Evolutionary conservation across 2,329 filamentous ascomycete species (phyloP), one percentile per base, ranked within the genome.

Genomic region (Fusarium phyllophilum): DNA sequence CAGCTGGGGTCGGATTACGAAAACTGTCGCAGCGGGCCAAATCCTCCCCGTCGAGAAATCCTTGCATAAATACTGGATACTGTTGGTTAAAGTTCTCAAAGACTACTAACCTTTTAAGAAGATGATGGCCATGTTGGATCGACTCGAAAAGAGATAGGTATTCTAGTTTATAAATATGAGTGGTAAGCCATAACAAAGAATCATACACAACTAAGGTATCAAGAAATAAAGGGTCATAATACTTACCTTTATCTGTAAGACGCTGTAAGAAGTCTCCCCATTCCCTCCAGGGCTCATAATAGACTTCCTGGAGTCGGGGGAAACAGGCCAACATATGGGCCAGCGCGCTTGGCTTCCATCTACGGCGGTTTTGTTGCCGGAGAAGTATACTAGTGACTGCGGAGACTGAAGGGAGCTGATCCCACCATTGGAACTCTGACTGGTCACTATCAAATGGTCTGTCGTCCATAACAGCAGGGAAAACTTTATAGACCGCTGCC

Each of bases 201-300:
- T 17, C 13, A 24, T 48, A 48, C 20, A 31, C 45, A 31, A 31
- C 26, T 29, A 29, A 29, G 26, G 14, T 12, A 48, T n/a, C 5
- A n/a, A 24, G 17, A 8, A 51, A 14, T 34, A 15, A 34, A 34
- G 3, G 4, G 8, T 11, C 17, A 34, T 18, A 34, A 34, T 34
- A 24, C 48, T 34, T 34, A 51, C 46, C 29, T 11, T 24, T 24
- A 51, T 51, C 46, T 51, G 31, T 34, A 51, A 3, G 17, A 3
- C 8, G 31, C 31, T 51, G 48, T 12, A 18, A 24, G 24, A 6
- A 3, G 31, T 5, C 31, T 31, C 31, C 22, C 77, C 78, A 82
- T 73, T 82, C 79, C 68, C 78, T 82, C 81, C 82, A 83, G 62
- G 81, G 81, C 75, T 83, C 80, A 72, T 81, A 83, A 67, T 80